phyloP scores from a whole-genome alignment of 2,329 filamentous ascomycete species.

The Exserohilum rostratum region DNA sequence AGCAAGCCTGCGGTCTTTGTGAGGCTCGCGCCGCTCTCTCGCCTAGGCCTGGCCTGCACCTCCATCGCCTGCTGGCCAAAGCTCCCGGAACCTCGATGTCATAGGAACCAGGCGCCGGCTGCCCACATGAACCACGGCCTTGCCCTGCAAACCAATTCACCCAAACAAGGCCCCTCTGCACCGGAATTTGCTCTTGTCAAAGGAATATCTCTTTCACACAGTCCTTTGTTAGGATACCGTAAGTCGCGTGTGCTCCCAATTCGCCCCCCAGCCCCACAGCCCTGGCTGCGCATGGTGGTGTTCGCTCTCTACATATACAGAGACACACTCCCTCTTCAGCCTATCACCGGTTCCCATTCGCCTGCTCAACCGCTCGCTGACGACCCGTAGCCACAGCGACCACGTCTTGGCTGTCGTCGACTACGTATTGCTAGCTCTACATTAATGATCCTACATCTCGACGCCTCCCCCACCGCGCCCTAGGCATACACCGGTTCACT shows the following conservation, averaged over 20 bases:
- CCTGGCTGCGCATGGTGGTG: conserved; percentile 3
- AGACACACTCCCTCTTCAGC: conserved; percentile 5
- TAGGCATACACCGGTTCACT: conserved; percentile 19
- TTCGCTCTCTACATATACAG: conserved; percentile 4
- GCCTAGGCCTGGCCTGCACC: conserved; percentile 15
- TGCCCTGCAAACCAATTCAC: conserved; percentile 15
- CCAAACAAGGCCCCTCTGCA: conserved; percentile 7
- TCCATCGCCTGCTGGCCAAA: conserved; percentile 26
- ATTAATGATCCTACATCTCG: conserved; percentile 33
- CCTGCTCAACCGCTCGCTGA: conserved; percentile 23
- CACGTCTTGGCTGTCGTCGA: conserved; percentile 10
- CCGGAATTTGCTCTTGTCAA: conserved; percentile 10
- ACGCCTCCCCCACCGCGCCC: conserved; percentile 17
- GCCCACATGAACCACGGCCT: conserved; percentile 32
- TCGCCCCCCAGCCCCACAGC: conserved; percentile 4
- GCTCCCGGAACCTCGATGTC: conserved; percentile 28
- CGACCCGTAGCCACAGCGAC: conserved; percentile 12
- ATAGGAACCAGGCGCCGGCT: conserved; percentile 34
- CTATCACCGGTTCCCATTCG: neutral
- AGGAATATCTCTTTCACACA: neutral
- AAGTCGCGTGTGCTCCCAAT: conserved; percentile 14
- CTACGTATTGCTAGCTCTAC: conserved; percentile 22
- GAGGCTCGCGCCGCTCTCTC: conserved; percentile 11
- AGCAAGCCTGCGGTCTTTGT: neutral
- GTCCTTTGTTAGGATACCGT: conserved; percentile 10